These are phyloP conservation scores for Scortechinia acanthostroma DNA, from an alignment of 2,329 filamentous ascomycete species.

Conservation along the genomic window DNA sequence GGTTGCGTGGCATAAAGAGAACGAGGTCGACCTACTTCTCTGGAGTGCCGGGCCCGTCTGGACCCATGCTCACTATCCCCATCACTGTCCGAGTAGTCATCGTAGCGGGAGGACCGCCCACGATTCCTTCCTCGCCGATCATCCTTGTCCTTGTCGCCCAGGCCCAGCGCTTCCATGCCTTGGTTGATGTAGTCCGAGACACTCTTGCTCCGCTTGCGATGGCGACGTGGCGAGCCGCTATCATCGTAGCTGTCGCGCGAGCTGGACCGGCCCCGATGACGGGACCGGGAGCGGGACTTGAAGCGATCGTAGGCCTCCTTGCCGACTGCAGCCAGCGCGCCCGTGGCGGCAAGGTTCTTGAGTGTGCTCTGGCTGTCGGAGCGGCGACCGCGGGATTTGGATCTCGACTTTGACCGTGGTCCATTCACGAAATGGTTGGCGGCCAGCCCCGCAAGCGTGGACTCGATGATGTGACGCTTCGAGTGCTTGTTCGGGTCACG, in stretches of 20 bases:
- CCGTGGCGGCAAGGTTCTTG: conserved; percentile 28
- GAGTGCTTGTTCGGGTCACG: conserved; percentile 6
- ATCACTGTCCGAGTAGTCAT: background rate
- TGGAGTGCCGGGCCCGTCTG: background rate
- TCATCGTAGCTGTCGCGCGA: conserved; percentile 41
- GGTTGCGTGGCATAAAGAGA: no score
- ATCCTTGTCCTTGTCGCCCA: conserved; percentile 21
- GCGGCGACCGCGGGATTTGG: background rate
- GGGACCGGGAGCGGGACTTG: conserved; percentile 23
- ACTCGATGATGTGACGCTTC: conserved; percentile 10
- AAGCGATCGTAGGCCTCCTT: conserved; percentile 31
- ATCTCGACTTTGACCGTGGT: conserved; percentile 6
- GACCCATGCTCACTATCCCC: background rate
- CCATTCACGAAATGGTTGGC: conserved; percentile 12
- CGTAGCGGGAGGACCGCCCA: background rate
- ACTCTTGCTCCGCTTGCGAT: conserved; percentile 31
- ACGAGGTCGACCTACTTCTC: background rate
- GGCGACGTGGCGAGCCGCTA: conserved; percentile 37
- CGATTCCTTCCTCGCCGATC: conserved; percentile 9
- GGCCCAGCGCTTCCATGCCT: conserved; percentile 30
- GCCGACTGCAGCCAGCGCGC: conserved; percentile 32
- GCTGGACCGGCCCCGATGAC: conserved; percentile 5
- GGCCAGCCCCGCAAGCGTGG: conserved; percentile 10
- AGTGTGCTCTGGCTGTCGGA: conserved; percentile 16
- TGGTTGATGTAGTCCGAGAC: conserved; percentile 31